These are phyloP conservation scores for Leptomonas pyrrhocoris DNA, from an alignment of 208 protist genomes.

Conservation along the genomic window DNA sequence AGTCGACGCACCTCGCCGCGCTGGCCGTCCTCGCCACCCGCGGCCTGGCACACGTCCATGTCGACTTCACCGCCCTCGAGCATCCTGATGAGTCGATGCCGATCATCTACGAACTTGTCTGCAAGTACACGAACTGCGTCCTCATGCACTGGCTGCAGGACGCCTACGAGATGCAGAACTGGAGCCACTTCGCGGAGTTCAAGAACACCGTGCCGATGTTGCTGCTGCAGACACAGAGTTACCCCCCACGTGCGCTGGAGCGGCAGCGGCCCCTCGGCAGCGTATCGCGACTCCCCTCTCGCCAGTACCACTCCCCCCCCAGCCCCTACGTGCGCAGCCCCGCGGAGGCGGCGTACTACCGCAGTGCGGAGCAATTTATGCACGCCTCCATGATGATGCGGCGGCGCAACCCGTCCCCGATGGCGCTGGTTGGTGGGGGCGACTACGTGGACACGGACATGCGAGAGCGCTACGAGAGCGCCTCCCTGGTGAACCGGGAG, in stretches of 20 bases:
- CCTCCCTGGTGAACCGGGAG: constrained; percentile 20
- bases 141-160: constrained; percentile 90
- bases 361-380: constrained; percentile 19
- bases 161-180: constrained; percentile 88
- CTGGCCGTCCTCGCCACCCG: constrained; percentile 75
- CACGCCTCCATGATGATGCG: constrained; percentile 15
- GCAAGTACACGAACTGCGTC: constrained; percentile 75
- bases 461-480: constrained; percentile 17
- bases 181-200: constrained; percentile 72
- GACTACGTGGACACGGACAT: not conserved
- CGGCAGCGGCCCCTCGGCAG: constrained; percentile 28
- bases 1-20: constrained; percentile 85
- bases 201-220: constrained; percentile 72
- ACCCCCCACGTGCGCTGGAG: constrained; percentile 41
- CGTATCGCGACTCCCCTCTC: constrained; percentile 31
- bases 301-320: constrained; percentile 35
- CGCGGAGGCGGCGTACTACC: constrained; percentile 41
- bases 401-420: constrained; percentile 20
- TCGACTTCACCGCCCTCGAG: constrained; percentile 89
- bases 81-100: constrained; percentile 88
- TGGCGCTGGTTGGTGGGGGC: not conserved
- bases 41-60: constrained; percentile 75
- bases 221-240: constrained; percentile 75
- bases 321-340: constrained; percentile 27
- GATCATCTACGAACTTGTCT: constrained; percentile 76